Percentiles rank a stretch among this genome's conserved stretches.
These are phyloP conservation scores for Pseudogymnoascus sp. DNA, from an alignment of 2,329 filamentous ascomycete genomes.

Conservation along the genomic window DNA sequence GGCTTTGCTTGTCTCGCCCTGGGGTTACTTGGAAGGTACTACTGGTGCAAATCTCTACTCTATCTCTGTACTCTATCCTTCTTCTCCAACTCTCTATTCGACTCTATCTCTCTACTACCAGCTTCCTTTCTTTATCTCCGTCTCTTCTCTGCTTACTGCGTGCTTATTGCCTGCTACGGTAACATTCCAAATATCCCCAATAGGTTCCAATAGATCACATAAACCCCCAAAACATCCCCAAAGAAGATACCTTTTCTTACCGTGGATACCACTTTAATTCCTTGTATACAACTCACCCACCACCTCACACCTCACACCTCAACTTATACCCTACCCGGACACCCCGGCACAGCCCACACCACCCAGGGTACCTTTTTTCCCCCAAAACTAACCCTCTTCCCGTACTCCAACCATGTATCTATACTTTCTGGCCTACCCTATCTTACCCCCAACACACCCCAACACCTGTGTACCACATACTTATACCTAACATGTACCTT, in stretches of 20 bases:
- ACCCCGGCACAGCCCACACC: neutral
- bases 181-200: neutral
- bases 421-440: neutral
- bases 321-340: slow-evolving; percentile 3
- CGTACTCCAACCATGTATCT: neutral
- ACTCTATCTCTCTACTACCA: neutral
- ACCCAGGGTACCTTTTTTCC: neutral
- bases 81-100: neutral
- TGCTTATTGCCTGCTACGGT: neutral
- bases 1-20: too few relatives aligned
- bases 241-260: neutral
- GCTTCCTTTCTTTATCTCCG: neutral
- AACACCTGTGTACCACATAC: neutral
- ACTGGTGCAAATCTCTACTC: neutral
- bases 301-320: neutral
- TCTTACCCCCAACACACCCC: neutral
- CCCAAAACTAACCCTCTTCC: neutral
- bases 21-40: neutral
- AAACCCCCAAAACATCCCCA: too few relatives aligned
- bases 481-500: neutral
- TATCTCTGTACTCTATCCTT: neutral
- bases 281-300: neutral
- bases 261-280: neutral
- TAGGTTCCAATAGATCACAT: neutral
- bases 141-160: neutral